Evolutionary conservation across 306 rosid genomes (phyloP).

Genomic region (Abrus precatorius): DNA sequence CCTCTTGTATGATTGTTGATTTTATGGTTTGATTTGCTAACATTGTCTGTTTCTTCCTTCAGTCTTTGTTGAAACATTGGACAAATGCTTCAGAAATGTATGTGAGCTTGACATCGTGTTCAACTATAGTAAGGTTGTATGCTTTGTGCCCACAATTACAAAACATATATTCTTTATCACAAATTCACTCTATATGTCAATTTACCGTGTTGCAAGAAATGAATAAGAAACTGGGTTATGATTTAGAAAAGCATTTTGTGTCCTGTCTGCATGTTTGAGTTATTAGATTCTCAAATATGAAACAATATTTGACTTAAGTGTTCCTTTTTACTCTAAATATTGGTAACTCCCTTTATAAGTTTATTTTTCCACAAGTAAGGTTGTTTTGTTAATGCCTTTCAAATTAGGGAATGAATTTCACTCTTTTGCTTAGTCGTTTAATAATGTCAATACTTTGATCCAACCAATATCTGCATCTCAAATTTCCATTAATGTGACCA

Average conservation of each 20-base stretch:
- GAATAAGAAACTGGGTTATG: constrained; percentile 32
- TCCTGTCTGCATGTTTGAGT: background rate
- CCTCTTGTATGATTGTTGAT: constrained; percentile 24
- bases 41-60: constrained; percentile 53
- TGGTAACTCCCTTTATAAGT: background rate
- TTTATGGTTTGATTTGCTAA: constrained; percentile 43
- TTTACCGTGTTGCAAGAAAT: constrained; percentile 21
- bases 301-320: constrained; percentile 5
- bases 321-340: background rate
- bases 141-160: constrained; percentile 33
- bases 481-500: constrained; percentile 28
- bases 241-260: background rate
- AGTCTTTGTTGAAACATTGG: constrained; percentile 97
- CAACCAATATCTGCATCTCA: constrained; percentile 26
- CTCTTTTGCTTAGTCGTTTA: constrained; percentile 20
- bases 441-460: background rate
- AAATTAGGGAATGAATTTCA: constrained; percentile 12
- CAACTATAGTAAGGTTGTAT: constrained; percentile 89
- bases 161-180: constrained; percentile 40
- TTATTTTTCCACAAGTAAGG: background rate
- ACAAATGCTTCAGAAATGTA: constrained; percentile 96
- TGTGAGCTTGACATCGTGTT: constrained; percentile 93
- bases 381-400: constrained; percentile 10
- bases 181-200: background rate
- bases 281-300: background rate